These are phyloP conservation scores for Yamadazyma scolyti DNA, from an alignment of 805 yeast species.

Conservation along the genomic window DNA sequence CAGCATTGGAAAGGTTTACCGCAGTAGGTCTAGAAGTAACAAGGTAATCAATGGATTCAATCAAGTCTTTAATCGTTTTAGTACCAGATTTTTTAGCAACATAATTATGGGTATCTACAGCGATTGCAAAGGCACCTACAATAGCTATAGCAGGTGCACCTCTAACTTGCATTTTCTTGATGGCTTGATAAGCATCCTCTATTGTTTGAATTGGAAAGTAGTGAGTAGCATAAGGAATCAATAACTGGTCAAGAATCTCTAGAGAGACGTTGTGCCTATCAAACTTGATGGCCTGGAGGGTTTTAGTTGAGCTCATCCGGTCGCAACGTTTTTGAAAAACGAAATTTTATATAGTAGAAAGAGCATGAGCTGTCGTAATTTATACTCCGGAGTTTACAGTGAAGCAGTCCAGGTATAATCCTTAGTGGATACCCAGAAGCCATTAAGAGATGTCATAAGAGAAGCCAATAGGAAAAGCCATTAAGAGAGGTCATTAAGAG, in stretches of 20 bases:
- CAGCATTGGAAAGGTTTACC: slow-evolving; percentile 82
- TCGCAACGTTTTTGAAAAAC: slow-evolving; percentile 2
- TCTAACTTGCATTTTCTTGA: slow-evolving; percentile 87
- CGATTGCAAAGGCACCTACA: slow-evolving; percentile 82
- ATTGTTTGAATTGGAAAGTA: slow-evolving; percentile 62
- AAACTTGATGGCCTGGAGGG: slow-evolving; percentile 64
- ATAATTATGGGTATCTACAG: slow-evolving; percentile 54
- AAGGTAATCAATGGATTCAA: slow-evolving; percentile 56
- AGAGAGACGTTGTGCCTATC: slow-evolving; percentile 45
- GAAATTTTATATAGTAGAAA: too few species aligned
- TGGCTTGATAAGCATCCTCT: slow-evolving; percentile 79
- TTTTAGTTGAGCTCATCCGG: slow-evolving; percentile 8
- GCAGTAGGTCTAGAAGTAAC: slow-evolving; percentile 91
- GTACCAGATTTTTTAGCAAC: slow-evolving; percentile 11
- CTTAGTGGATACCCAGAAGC: too few species aligned
- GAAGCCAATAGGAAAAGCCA: too few species aligned
- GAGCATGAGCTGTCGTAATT: too few species aligned
- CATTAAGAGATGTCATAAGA: too few species aligned
- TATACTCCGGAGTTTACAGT: too few species aligned
- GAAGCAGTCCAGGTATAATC: too few species aligned
- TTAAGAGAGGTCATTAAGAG: too few species aligned
- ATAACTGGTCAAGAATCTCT: slow-evolving; percentile 72
- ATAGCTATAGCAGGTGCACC: slow-evolving; percentile 99
- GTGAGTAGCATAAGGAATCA: slow-evolving; percentile 73
- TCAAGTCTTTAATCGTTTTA: slow-evolving; percentile 32